A percentile compares a stretch with the other conserved stretches of the same genome.
Conservation (phyloP, 805 yeast species). For the Dipodascopsis uninucleata region DNA sequence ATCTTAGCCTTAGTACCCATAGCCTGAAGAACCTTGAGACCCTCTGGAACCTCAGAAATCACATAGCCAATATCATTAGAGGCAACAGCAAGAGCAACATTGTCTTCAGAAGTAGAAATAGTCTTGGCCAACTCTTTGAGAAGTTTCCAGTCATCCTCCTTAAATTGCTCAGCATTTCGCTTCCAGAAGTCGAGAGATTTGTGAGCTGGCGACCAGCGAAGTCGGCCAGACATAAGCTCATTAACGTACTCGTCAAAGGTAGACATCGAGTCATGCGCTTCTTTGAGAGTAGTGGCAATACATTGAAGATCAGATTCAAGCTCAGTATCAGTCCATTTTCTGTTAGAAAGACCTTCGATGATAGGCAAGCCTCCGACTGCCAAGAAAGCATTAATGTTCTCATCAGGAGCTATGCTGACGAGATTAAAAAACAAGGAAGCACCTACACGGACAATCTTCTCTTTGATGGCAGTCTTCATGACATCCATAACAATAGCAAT, state of each 20-base stretch:
- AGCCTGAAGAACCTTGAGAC: constrained; percentile 50
- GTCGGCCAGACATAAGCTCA: constrained; percentile 72
- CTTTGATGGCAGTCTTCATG: constrained; percentile 81
- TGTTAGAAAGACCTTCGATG: constrained; percentile 64
- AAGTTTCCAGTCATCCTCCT: constrained; percentile 69
- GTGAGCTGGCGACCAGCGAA: constrained; percentile 92
- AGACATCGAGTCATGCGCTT: constrained; percentile 72
- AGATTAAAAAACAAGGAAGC: constrained; percentile 48
- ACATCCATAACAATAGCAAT: constrained; percentile 49
- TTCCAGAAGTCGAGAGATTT: constrained; percentile 84
- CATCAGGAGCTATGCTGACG: constrained; percentile 35
- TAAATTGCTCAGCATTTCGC: constrained; percentile 72
- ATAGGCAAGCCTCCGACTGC: constrained; percentile 72
- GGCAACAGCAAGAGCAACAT: constrained; percentile 50
- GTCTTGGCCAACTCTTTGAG: constrained; percentile 56
- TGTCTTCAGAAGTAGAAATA: constrained; percentile 33
- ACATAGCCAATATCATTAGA: constrained; percentile 65
- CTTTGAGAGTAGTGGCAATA: constrained; percentile 59
- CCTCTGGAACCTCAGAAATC: constrained; percentile 59
- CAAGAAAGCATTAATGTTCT: constrained; percentile 61
- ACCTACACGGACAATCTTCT: constrained; percentile 83
- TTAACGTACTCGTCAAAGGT: constrained; percentile 89
- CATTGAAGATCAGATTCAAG: constrained; percentile 64
- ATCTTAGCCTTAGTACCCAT: constrained; percentile 69
- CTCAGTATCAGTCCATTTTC: constrained; percentile 96